Evolutionary conservation across 2,329 filamentous ascomycete species (phyloP).

Genomic region (Lachnellula hyalina): DNA sequence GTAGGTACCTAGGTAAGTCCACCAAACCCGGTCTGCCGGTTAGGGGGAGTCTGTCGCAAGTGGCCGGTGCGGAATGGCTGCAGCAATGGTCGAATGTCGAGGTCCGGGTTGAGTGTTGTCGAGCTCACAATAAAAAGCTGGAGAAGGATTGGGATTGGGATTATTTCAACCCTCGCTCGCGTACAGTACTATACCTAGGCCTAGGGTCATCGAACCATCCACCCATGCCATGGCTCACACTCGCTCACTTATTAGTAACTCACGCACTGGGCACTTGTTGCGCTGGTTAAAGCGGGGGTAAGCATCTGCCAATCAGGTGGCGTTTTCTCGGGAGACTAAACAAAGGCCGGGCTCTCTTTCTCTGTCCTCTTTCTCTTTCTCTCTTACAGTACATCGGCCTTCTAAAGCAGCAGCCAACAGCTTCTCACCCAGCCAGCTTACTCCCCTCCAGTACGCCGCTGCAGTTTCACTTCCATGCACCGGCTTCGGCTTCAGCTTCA

Average conservation of each 20-base stretch:
- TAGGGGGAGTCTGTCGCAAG: background rate
- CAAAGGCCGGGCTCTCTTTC: background rate
- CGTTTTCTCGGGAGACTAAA: background rate
- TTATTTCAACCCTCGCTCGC: background rate
- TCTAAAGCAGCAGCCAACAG: background rate
- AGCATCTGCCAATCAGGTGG: background rate
- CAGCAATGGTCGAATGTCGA: background rate
- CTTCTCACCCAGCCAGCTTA: background rate
- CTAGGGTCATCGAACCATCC: background rate
- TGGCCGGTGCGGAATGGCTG: background rate
- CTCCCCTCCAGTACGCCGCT: background rate
- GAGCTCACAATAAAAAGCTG: background rate
- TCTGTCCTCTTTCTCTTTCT: background rate
- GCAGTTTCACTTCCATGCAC: background rate
- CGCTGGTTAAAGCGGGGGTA: background rate
- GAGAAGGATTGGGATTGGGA: background rate
- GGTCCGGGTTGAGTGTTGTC: background rate
- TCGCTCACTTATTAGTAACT: background rate
- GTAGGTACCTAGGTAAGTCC: background rate
- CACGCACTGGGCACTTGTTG: background rate
- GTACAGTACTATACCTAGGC: background rate
- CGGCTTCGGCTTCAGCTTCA: background rate
- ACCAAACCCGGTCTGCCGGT: background rate
- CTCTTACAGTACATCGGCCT: background rate
- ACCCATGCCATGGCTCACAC: background rate